Conservation (phyloP, 805 yeast genomes). For the Zygosaccharomyces siamensis region DNA sequence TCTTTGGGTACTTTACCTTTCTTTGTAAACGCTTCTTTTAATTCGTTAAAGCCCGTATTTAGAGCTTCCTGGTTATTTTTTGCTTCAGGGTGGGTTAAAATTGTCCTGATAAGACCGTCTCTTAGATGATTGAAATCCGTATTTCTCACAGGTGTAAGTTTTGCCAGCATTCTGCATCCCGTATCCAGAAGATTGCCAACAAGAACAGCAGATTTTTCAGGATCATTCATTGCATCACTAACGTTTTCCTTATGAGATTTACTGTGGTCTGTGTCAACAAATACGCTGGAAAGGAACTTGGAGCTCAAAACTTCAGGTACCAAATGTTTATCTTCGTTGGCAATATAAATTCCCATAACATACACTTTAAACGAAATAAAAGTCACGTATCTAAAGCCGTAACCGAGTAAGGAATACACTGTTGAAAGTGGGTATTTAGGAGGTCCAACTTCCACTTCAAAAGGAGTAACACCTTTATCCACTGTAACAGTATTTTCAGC, state of each 20-base stretch:
- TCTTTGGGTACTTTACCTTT: slow-evolving; percentile 74
- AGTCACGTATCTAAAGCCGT: slow-evolving; percentile 80
- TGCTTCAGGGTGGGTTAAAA: slow-evolving; percentile 60
- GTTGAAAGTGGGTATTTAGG: slow-evolving; percentile 28
- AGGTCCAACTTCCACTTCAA: slow-evolving; percentile 36
- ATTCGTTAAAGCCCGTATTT: slow-evolving; percentile 62
- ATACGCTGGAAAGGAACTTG: slow-evolving; percentile 36
- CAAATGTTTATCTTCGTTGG: slow-evolving; percentile 48
- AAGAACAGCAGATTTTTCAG: slow-evolving; percentile 47
- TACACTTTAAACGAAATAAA: slow-evolving; percentile 79
- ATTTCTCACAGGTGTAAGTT: slow-evolving; percentile 82
- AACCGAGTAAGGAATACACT: slow-evolving; percentile 59
- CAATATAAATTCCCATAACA: slow-evolving; percentile 77
- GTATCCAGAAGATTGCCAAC: slow-evolving; percentile 53
- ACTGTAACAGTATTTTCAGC: slow-evolving; percentile 39
- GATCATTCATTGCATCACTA: slow-evolving; percentile 45
- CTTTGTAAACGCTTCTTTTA: slow-evolving; percentile 56
- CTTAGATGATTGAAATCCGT: slow-evolving; percentile 87
- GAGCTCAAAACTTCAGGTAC: slow-evolving; percentile 43
- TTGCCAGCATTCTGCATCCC: slow-evolving; percentile 58
- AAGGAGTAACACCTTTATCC: slow-evolving; percentile 48
- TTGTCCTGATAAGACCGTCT: slow-evolving; percentile 83
- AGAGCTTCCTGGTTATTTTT: slow-evolving; percentile 45
- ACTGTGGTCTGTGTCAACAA: slow-evolving; percentile 34
- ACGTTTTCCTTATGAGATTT: slow-evolving; percentile 41